Conservation (phyloP, 192 early-diverging fungal genomes). For the Rhizoclosmatium globosum region DNA sequence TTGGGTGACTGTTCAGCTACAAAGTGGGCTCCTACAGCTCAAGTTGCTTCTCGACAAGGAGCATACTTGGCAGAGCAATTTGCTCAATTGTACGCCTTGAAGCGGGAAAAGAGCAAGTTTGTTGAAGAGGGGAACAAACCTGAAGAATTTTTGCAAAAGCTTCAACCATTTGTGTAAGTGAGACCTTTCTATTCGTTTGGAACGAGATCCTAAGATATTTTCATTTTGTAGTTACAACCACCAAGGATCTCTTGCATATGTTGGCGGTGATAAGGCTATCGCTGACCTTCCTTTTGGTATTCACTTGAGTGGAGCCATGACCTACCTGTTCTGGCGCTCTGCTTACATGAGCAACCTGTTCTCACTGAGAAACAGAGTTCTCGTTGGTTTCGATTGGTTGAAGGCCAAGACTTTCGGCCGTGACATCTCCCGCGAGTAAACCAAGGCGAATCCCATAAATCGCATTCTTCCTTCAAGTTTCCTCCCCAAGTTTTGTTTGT, state of each 20-base stretch:
- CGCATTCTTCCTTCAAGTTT: no score
- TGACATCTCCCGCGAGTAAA: conserved; percentile 90
- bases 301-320: conserved; percentile 56
- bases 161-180: conserved; percentile 31
- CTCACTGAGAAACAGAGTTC: conserved; percentile 79
- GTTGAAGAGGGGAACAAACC: not conserved
- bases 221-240: conserved; percentile 72
- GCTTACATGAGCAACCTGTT: conserved; percentile 74
- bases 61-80: conserved; percentile 82
- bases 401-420: conserved; percentile 92
- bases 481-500: no score
- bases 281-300: conserved; percentile 82
- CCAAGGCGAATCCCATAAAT: conserved; percentile 14
- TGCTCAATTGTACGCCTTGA: conserved; percentile 58
- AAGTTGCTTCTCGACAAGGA: conserved; percentile 90
- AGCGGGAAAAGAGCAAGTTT: conserved; percentile 20
- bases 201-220: conserved; percentile 13
- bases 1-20: conserved; percentile 80
- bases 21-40: conserved; percentile 81
- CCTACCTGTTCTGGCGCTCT: conserved; percentile 61
- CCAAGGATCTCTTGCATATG: conserved; percentile 89
- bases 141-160: conserved; percentile 24
- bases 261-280: conserved; percentile 93
- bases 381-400: conserved; percentile 91
- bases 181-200: not conserved